Evolutionary conservation across 108 stramenopile genomes (phyloP), one percentile per base, ranked within the genome.

Genomic region (Cyclotella baltica): DNA sequence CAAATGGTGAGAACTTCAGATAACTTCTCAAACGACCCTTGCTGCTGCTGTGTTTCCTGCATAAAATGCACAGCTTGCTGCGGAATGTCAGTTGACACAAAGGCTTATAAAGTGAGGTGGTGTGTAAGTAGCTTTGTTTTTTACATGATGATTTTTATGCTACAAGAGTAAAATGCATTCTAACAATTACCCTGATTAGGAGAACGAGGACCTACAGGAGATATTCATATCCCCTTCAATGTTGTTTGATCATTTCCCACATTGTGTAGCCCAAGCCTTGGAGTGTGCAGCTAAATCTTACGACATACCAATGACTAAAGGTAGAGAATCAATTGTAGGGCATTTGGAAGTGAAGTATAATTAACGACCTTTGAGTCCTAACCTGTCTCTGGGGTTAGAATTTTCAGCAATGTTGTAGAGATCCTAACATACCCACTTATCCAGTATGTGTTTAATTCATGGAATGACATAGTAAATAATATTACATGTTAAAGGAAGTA

Each of bases 181-280:
- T 19, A 5, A 6, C 9, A 3, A 30, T 61, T 30, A 18, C 30
- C 9, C 19, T 27, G 5, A 31, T 33, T 30, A 61, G 48, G 73
- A 81, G 29, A 46, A 67, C 6, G 66, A 81, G 51, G 80, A 81
- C 55, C 30, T 81, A 15, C 33, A 59, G 2, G 73, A 74, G 20
- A 74, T 81, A 53, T 33, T 51, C 33, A 70, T 81, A 22, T 81
- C 80, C 0, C 51, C 67, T 8, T 68, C 80, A 0, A 81, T 81
- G 80, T 35, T 81, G 67, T 47, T 46, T 1, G 80, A 81, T 37
- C 80, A 81, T 65, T 74, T 81, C 35, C 80, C 80, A 33, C 72
- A 81, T 66, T 74, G 74, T 29, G 22, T 81, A 34, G 61, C 73
- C 10, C 72, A 46, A 56, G 80, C 80, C 16, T 38, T 81, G 59